These are phyloP conservation scores for Dioscorea zingiberensis DNA, from an alignment of 106 monocot genomes.

Conservation along the genomic window DNA sequence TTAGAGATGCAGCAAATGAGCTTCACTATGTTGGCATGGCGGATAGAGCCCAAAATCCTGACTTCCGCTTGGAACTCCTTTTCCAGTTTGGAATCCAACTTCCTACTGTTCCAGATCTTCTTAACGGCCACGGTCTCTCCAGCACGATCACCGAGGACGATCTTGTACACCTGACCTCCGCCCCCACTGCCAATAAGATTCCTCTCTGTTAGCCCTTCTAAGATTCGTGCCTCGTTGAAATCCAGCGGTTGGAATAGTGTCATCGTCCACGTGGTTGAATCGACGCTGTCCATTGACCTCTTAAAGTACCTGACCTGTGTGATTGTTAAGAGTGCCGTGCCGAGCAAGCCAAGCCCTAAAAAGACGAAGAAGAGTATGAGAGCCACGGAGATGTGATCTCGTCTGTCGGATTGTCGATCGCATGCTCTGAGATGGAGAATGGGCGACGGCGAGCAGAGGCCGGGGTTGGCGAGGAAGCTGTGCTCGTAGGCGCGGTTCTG, in stretches of 20 bases:
- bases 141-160: neutral
- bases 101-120: conserved; percentile 14
- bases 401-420: too few species aligned
- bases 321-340: neutral
- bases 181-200: conserved; percentile 28
- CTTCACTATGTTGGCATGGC: conserved; percentile 20
- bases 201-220: conserved; percentile 1
- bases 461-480: conserved; percentile 38
- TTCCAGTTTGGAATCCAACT: conserved; percentile 6
- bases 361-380: neutral
- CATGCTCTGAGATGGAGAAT: conserved; percentile 21
- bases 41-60: conserved; percentile 12
- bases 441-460: conserved; percentile 33
- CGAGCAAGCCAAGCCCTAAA: too few species aligned
- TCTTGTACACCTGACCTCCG: conserved; percentile 20
- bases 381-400: neutral
- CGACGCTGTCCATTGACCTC: neutral
- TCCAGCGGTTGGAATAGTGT: conserved; percentile 19
- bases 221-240: conserved; percentile 5
- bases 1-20: neutral
- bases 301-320: neutral
- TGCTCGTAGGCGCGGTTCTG: neutral
- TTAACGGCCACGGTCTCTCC: conserved; percentile 25
- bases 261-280: conserved; percentile 12
- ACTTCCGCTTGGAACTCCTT: conserved; percentile 28